A percentile compares a stretch with the other conserved stretches of the same genome.
Evolutionary conservation across 768 basidiomycete species (phyloP).

Genomic region (Pleurotus cornucopiae): DNA sequence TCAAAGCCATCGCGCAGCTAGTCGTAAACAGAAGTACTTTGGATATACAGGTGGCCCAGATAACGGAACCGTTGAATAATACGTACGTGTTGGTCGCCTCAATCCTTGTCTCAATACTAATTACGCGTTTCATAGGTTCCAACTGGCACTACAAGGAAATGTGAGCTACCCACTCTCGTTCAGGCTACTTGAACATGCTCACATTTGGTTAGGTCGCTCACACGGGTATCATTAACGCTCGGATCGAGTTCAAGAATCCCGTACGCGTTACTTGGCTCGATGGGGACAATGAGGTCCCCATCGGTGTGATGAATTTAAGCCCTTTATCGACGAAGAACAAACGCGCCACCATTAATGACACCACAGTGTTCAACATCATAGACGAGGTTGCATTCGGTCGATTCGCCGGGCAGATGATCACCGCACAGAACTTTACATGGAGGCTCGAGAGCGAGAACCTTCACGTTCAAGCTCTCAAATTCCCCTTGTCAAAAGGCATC

Average conservation of each 20-base stretch:
- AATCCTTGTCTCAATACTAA: too few species aligned
- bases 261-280: slow-evolving; percentile 59
- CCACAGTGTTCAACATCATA: slow-evolving; percentile 50
- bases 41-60: slow-evolving; percentile 47
- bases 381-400: slow-evolving; percentile 55
- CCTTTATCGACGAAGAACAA: slow-evolving; percentile 46
- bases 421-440: slow-evolving; percentile 66
- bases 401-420: slow-evolving; percentile 64
- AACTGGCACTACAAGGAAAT: slow-evolving; percentile 46
- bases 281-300: slow-evolving; percentile 31
- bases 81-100: slow-evolving; percentile 35
- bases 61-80: slow-evolving; percentile 49
- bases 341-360: slow-evolving; percentile 60
- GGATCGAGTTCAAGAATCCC: slow-evolving; percentile 55
- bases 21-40: slow-evolving; percentile 55
- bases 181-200: neutral
- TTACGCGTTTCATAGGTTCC: slow-evolving; percentile 36
- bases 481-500: slow-evolving; percentile 63
- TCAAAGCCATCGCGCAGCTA: slow-evolving; percentile 61
- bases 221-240: slow-evolving; percentile 61
- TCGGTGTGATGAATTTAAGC: slow-evolving; percentile 53
- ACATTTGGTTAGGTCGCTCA: slow-evolving; percentile 47
- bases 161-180: slow-evolving; percentile 26
- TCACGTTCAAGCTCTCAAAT: slow-evolving; percentile 60
- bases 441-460: slow-evolving; percentile 51